These are phyloP conservation scores for Bidens hawaiensis DNA, from an alignment of 140 eudicot species.

Conservation along the genomic window DNA sequence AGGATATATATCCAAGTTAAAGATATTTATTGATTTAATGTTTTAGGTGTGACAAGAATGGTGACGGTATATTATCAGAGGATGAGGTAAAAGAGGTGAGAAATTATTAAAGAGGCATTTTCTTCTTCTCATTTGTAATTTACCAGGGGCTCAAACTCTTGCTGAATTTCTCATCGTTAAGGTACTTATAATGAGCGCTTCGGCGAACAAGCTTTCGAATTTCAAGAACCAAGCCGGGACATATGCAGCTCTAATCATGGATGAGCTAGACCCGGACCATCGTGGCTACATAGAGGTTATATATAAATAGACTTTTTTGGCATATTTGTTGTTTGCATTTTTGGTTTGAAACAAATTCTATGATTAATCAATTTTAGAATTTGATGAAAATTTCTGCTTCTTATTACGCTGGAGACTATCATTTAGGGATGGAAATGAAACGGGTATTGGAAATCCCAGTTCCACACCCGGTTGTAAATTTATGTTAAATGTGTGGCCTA, in stretches of 20 bases:
- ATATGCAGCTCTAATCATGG: slow-evolving; percentile 93
- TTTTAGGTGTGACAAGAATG: slow-evolving; percentile 92
- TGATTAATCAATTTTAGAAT: not conserved
- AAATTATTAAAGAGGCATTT: not conserved
- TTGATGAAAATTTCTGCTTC: not conserved
- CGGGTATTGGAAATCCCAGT: no score
- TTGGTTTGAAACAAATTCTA: not conserved
- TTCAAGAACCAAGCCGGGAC: slow-evolving; percentile 74
- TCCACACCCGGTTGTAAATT: no score
- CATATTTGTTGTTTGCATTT: not conserved
- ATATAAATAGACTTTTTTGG: not conserved
- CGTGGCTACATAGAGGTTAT: slow-evolving; percentile 83
- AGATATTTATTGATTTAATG: not conserved
- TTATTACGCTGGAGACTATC: no score
- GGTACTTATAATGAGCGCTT: slow-evolving; percentile 93
- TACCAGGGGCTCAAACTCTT: slow-evolving; percentile 5
- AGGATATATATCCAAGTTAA: not conserved
- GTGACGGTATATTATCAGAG: slow-evolving; percentile 79
- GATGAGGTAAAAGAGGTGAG: slow-evolving; percentile 91
- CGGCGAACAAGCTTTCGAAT: slow-evolving; percentile 87
- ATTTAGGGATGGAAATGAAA: no score
- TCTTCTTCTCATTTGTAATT: not conserved
- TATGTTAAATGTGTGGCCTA: no score
- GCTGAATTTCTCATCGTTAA: slow-evolving; percentile 21
- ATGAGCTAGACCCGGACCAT: slow-evolving; percentile 93